phyloP scores from a whole-genome alignment of 2,329 filamentous ascomycete genomes.

The Paecilomyces dactylethromorphus region DNA sequence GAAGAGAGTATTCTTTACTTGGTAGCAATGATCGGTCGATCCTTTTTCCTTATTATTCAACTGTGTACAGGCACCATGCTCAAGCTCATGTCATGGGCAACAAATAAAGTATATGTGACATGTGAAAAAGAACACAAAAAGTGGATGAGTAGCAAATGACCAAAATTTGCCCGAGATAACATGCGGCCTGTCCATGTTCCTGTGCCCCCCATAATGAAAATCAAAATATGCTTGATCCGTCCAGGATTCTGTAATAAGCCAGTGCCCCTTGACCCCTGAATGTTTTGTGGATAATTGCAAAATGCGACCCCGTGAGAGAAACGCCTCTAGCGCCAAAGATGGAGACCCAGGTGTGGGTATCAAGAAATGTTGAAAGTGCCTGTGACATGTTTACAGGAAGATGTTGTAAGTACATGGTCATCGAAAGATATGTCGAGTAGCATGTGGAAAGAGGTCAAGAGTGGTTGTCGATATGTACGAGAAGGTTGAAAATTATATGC shows the following conservation, averaged over 20 bases:
- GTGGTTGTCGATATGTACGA: not conserved
- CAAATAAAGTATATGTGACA: not conserved
- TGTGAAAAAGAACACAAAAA: not conserved
- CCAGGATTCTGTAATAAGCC: not conserved
- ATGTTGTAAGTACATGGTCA: not conserved
- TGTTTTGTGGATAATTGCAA: not conserved
- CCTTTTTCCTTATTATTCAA: not conserved
- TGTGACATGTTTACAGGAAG: not conserved
- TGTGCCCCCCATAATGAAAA: not conserved
- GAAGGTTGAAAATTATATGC: not conserved
- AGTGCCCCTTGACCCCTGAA: not conserved
- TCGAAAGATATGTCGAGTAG: not conserved
- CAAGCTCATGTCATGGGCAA: not conserved
- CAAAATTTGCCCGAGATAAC: not conserved
- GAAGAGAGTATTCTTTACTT: no score
- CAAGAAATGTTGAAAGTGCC: not conserved
- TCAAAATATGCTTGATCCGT: not conserved
- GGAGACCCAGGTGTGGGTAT: not conserved
- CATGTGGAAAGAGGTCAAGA: not conserved
- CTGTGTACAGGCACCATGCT: not conserved
- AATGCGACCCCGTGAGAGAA: not conserved
- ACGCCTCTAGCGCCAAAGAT: not conserved
- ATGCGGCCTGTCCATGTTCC: not conserved
- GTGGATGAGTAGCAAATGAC: not conserved
- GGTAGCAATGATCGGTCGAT: not conserved